Evolutionary conservation across 2,329 filamentous ascomycete genomes (phyloP), one percentile per base, ranked within the genome.

Genomic region (Aspergillus sojae): DNA sequence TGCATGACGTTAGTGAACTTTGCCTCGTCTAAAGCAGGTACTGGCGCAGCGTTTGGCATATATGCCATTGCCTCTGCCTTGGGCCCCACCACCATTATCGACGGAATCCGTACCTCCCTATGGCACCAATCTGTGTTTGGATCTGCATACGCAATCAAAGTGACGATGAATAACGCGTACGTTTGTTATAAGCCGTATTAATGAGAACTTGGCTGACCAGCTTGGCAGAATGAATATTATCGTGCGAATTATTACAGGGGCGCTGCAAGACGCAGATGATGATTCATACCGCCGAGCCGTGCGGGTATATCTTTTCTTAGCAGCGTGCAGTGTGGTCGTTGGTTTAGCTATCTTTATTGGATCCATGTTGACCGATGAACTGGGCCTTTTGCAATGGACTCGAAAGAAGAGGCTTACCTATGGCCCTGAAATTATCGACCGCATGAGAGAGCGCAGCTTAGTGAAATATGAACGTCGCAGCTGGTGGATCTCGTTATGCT

Each of bases 71-170:
- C 86, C 0, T 77, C 77, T 5, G 83, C 81, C 0, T 77, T 89
- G 1, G 86, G 86, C 0, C 85, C 86, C 0, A 87, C 86, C 0
- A 79, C 83, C 4, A 86, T 89, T 62, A 87, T 89, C 58, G 87
- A 89, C 69, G 79, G 83, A 26, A 86, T 88, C 30, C 84, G 87
- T 19, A 88, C 86, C 0, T 81, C 82, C 0, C 83, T 89, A 73
- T 88, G 85, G 84, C 80, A 87, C 30, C 84, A 86, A 61, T 84
- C 84, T 2, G 84, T 87, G 0, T 89, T 89, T 62, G 87, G 86
- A 0, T 84, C 85, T 0, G 87, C 84, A 0, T 89, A 88, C 63
- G 81, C 85, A 1, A 73, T 88, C 61, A 89, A 89, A 63, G 83
- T 89, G 41, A 84, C 84, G 26, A 85, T 88, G 70, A 88, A 89